These are phyloP conservation scores for Edaphochlamys debaryana DNA, from an alignment of 139 green algal species.

Conservation along the genomic window DNA sequence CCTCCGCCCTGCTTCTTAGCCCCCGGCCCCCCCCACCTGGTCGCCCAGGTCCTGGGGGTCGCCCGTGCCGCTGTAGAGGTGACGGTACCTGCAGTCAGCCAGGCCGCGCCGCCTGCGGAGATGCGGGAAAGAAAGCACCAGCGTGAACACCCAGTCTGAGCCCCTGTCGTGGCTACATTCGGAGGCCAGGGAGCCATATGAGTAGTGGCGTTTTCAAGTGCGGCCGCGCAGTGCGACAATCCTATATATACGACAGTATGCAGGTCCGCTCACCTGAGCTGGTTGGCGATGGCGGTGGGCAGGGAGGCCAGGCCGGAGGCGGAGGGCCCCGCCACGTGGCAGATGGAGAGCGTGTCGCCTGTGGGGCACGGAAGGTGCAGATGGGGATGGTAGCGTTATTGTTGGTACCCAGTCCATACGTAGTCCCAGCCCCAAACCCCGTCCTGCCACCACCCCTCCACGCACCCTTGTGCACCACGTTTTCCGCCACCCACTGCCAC, in stretches of 20 bases:
- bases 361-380: background rate
- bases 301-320: constrained; percentile 28
- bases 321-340: constrained; percentile 34
- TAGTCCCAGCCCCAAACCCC: too few relatives aligned
- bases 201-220: too few relatives aligned
- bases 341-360: constrained; percentile 25
- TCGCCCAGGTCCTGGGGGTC: constrained; percentile 14
- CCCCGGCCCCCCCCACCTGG: constrained; percentile 1
- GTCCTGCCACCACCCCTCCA: too few relatives aligned
- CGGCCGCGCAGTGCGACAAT: too few relatives aligned
- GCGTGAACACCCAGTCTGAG: too few relatives aligned
- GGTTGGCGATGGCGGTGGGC: constrained; percentile 15
- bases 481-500: constrained; percentile 47
- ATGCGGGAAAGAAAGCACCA: too few relatives aligned
- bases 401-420: too few relatives aligned
- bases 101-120: constrained; percentile 10
- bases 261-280: too few relatives aligned
- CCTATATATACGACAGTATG: too few relatives aligned
- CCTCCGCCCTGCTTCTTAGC: too few relatives aligned
- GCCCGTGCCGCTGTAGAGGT: constrained; percentile 30
- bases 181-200: too few relatives aligned
- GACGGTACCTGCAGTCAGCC: background rate
- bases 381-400: background rate
- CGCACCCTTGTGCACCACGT: constrained; percentile 24
- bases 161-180: too few relatives aligned